Conservation (phyloP, 2,329 filamentous ascomycete species). For the Penicillium sclerotiorum region DNA sequence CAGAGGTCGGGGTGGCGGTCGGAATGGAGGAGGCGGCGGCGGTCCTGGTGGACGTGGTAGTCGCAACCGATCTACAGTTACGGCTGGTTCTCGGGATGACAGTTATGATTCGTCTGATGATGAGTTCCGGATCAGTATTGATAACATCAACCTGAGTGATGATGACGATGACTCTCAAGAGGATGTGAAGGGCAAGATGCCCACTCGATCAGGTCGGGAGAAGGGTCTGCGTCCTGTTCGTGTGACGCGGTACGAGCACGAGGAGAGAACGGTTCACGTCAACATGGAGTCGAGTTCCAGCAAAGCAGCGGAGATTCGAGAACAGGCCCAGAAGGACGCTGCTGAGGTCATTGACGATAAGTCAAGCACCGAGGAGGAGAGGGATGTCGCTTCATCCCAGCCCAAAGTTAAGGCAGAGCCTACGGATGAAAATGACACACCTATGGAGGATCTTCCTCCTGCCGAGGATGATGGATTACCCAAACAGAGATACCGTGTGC, state of each 20-base stretch:
- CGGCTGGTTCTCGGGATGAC: constrained; percentile 22
- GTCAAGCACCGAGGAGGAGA: constrained; percentile 4
- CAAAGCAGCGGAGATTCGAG: constrained; percentile 46
- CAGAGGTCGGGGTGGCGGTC: constrained; percentile 30
- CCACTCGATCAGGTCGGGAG: constrained; percentile 26
- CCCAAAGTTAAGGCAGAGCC: constrained; percentile 58
- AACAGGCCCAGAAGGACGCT: constrained; percentile 36
- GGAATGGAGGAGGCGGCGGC: constrained; percentile 26
- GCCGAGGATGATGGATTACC: constrained; percentile 39
- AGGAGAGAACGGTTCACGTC: constrained; percentile 56
- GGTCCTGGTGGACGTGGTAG: constrained; percentile 28
- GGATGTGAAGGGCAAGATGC: constrained; percentile 37
- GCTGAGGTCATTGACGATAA: constrained; percentile 33
- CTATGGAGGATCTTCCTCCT: constrained; percentile 38
- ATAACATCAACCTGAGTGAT: too few species aligned
- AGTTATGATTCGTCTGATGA: constrained; percentile 45
- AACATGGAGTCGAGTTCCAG: constrained; percentile 56
- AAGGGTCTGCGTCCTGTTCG: constrained; percentile 54
- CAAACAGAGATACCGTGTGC: constrained; percentile 38
- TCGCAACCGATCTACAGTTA: constrained; percentile 31
- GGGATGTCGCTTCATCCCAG: constrained; percentile 11
- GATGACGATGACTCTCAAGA: constrained; percentile 31
- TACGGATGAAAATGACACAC: constrained; percentile 49
- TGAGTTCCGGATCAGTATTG: constrained; percentile 56
- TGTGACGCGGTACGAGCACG: constrained; percentile 58